phyloP scores from a whole-genome alignment of 2,329 filamentous ascomycete genomes.

The Sporothrix variecibatus region DNA sequence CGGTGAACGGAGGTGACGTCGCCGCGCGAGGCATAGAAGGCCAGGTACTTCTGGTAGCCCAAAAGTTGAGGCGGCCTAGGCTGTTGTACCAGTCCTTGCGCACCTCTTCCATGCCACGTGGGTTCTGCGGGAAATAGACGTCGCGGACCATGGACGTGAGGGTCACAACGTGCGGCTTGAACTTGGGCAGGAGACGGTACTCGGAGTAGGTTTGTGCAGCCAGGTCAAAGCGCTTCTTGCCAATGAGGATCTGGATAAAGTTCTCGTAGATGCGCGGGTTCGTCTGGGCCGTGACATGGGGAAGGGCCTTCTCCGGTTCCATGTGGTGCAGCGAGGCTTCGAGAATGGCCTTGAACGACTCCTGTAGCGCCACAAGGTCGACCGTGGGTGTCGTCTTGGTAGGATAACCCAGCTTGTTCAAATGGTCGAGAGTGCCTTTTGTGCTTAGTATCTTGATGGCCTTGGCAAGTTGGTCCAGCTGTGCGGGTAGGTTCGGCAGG shows the following conservation, averaged over 20 bases:
- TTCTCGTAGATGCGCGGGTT: slow-evolving; percentile 47
- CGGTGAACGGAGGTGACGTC: slow-evolving; percentile 49
- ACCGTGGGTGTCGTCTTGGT: too few relatives aligned
- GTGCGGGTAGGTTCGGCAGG: not conserved
- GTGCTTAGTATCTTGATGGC: not conserved
- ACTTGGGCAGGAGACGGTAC: slow-evolving; percentile 47
- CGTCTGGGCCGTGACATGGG: slow-evolving; percentile 45
- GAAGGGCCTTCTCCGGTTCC: slow-evolving; percentile 34
- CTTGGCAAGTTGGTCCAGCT: not conserved
- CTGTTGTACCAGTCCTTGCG: slow-evolving; percentile 52
- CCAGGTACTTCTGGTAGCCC: slow-evolving; percentile 53
- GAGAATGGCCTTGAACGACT: slow-evolving; percentile 25
- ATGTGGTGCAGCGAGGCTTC: slow-evolving; percentile 26
- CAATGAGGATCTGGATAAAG: slow-evolving; percentile 43
- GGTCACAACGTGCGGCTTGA: slow-evolving; percentile 42
- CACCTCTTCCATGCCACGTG: slow-evolving; percentile 47
- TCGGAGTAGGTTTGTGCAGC: slow-evolving; percentile 48
- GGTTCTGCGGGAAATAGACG: slow-evolving; percentile 41
- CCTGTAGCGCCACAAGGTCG: not conserved
- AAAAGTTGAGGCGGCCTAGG: slow-evolving; percentile 44
- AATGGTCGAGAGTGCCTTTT: not conserved
- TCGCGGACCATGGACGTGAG: slow-evolving; percentile 49
- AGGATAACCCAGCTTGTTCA: not conserved
- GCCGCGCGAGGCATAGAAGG: slow-evolving; percentile 51
- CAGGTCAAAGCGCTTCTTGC: slow-evolving; percentile 36